Evolutionary conservation across 23 red algal species (phyloP), one percentile per base, ranked within the genome.

Genomic region (Cyanidium caldarium): DNA sequence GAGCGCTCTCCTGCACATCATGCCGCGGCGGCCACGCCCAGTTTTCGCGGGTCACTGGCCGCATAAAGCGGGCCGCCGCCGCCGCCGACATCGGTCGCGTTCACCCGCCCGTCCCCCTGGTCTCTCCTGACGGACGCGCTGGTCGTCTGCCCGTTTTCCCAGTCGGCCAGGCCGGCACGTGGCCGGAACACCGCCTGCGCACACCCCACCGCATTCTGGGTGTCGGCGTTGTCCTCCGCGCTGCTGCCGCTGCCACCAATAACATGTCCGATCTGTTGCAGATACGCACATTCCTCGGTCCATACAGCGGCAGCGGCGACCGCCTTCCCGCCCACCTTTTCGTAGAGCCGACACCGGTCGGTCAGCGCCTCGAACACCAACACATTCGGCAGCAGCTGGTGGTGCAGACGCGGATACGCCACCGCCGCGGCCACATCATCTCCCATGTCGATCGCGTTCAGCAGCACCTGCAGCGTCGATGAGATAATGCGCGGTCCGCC

Each of bases 311-410:
- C 5, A 5, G 7, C 40, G 7, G 5, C 40, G 40, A 5, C 40
- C 40, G 40, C 40, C 40, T 5, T 16, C 3, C 34, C 13, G 34
- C 37, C 34, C 3, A 21, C n/a, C 65, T 3, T 38, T 12, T 34
- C 65, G 10, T 38, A n/a, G 65, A 68, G 35, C 33, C 19, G 12
- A 20, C 65, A 68, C 19, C 31, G 12, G 3, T 39, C n/a, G 13
- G 30, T 35, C 5, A 75, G 12, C 19, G 70, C 46, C 30, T 95
- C 90, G 69, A 95, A 65, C 25, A 57, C 68, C 58, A 95, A 44
- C 40, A 71, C 80, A 70, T 88, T 85, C 35, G 90, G 90, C 13
- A 78, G 72, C 38, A 88, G 51, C 80, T 88, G 90, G 58, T 95
- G 90, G 66, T 95, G 90, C 30, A 95, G 37, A 43, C 90, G 69